A percentile compares a stretch with the other conserved stretches of the same genome.
phyloP scores from a whole-genome alignment of 108 stramenopile species.

The Seminavis robusta region DNA sequence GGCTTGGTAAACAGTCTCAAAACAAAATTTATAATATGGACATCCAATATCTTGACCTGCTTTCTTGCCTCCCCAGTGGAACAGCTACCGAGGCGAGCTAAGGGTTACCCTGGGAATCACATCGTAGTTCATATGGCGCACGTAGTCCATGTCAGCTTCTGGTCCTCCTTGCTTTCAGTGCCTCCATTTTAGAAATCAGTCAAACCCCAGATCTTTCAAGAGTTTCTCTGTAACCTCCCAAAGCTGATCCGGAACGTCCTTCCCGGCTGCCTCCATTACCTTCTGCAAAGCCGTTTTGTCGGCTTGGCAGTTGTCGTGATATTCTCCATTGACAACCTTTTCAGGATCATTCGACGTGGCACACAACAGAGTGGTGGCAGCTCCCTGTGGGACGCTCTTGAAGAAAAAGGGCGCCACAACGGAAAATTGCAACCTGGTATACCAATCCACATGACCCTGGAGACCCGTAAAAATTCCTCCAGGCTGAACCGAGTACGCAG shows the following conservation, averaged over 20 bases:
- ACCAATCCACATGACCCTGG: constrained; percentile 1
- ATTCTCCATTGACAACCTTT: constrained; percentile 2
- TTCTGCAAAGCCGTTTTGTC: not conserved
- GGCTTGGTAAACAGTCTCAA: too few relatives aligned
- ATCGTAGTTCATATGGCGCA: too few relatives aligned
- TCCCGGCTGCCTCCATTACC: not conserved
- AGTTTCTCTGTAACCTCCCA: constrained; percentile 3
- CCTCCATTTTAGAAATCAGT: too few relatives aligned
- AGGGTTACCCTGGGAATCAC: too few relatives aligned
- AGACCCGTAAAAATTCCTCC: constrained; percentile 6
- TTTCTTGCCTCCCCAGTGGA: too few relatives aligned
- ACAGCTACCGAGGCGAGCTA: too few relatives aligned
- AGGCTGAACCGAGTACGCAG: constrained; percentile 3
- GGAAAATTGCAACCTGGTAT: not conserved
- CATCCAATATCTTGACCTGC: too few relatives aligned
- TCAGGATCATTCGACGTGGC: constrained; percentile 1
- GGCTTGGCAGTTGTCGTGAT: constrained; percentile 5
- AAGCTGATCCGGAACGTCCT: not conserved
- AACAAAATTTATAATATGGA: too few relatives aligned
- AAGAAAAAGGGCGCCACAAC: constrained; percentile 2
- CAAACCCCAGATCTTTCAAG: not conserved
- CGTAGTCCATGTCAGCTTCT: too few relatives aligned
- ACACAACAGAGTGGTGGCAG: constrained; percentile 1
- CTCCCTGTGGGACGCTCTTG: constrained; percentile 1
- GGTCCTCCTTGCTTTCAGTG: too few relatives aligned